Evolutionary conservation across 129 eudicot genomes (phyloP), one percentile per base, ranked within the genome.

Genomic region (Arctium lappa): DNA sequence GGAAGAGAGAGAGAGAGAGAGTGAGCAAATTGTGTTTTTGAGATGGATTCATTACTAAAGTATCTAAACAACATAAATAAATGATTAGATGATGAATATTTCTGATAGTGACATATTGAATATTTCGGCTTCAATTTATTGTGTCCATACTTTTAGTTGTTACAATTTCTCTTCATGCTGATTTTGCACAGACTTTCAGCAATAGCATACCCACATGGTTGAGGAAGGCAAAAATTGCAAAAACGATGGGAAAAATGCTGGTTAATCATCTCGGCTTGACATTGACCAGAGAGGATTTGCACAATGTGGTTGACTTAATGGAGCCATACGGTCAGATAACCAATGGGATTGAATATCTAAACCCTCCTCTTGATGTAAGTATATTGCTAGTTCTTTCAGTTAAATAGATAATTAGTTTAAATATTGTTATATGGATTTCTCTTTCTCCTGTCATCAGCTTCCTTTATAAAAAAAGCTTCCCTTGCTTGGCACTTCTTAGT

Each of bases 241-340:
- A 88, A 86, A 66, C 78, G 32, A 79, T 91, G 63, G 87, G 94
- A 89, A 91, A 86, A 74, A 83, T 85, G 89, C 83, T 95, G 70
- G 92, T 95, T 36, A 86, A 95, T 86, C 99, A 95, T 95, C 97
- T 95, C 11, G 97, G 97, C 42, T 86, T 95, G 81, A 80, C 90
- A 74, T 87, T 95, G 88, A 88, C 94, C 42, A 93, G 87, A 81
- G 97, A 87, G 85, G 99, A 95, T 87, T 81, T 95, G 85, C 88
- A 90, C 62, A 83, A 87, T 78, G 97, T 91, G 84, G 97, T 95
- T 78, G 97, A 95, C 82, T 86, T 86, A 37, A 95, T 95, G 99
- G 99, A 95, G 77, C 99, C 99, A 30, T 95, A 92, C 73, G 99
- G 99, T 81, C 91, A 90, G 86, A 91, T 91, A 79, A 91, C 81